phyloP scores from a whole-genome alignment of 495 filamentous ascomycete species.

The Penicillium verhagenii region DNA sequence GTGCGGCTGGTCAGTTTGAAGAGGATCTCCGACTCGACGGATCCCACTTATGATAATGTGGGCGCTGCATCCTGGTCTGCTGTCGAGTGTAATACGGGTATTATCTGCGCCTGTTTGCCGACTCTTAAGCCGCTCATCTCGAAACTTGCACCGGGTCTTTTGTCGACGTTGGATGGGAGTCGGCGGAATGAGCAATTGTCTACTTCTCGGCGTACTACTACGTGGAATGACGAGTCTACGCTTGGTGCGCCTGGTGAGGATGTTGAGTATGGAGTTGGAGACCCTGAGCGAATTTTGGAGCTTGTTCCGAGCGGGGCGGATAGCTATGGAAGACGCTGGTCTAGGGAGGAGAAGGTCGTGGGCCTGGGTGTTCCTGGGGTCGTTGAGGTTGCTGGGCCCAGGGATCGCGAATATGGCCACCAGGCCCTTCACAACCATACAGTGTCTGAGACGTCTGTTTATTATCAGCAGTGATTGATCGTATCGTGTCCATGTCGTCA shows the following conservation, averaged over 20 bases:
- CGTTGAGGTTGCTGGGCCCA: constrained; percentile 1
- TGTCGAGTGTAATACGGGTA: constrained; percentile 87
- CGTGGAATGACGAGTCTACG: constrained; percentile 36
- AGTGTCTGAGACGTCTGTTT: not conserved
- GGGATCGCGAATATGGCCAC: not conserved
- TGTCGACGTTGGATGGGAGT: constrained; percentile 29
- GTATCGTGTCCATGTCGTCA: not conserved
- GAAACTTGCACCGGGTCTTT: constrained; percentile 32
- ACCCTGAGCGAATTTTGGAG: constrained; percentile 26
- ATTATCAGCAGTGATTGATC: not conserved
- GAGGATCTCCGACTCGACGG: constrained; percentile 36
- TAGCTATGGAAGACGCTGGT: constrained; percentile 4
- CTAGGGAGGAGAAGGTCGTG: constrained; percentile 7
- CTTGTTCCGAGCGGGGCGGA: constrained; percentile 19
- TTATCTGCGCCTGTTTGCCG: constrained; percentile 85
- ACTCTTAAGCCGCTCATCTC: constrained; percentile 77
- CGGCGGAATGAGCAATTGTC: constrained; percentile 15
- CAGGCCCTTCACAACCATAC: not conserved
- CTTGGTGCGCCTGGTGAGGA: constrained; percentile 34
- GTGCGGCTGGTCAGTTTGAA: constrained; percentile 39
- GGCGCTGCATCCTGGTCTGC: constrained; percentile 71
- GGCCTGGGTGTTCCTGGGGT: constrained; percentile 6
- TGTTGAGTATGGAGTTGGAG: constrained; percentile 30
- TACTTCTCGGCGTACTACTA: constrained; percentile 19
- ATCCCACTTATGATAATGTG: constrained; percentile 55